phyloP scores from a whole-genome alignment of 768 basidiomycete genomes.

The Naganishia randhawae region DNA sequence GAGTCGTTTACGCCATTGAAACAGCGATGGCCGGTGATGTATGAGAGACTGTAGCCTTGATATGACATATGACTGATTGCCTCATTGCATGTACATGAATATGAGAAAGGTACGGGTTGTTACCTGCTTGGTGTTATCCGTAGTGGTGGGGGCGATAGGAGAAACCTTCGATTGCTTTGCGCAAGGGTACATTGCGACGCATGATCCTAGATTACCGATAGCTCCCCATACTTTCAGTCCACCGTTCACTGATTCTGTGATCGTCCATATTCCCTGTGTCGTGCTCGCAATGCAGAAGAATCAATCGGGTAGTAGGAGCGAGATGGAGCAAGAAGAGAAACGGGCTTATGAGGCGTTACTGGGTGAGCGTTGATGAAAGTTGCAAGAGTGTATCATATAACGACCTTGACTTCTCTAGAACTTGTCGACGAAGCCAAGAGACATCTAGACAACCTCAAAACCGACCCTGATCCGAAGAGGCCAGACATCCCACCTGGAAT shows the following conservation, averaged over 20 bases:
- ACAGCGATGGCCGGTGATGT: constrained; percentile 14
- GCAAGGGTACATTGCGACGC: not conserved
- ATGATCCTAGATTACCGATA: not conserved
- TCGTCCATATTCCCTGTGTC: not conserved
- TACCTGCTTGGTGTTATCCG: no score
- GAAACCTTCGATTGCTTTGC: not conserved
- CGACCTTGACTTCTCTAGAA: not conserved
- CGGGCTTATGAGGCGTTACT: not conserved
- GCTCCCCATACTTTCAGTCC: no score
- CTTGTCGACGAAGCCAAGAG: constrained; percentile 3
- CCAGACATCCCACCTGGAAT: constrained; percentile 11
- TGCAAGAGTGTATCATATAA: not conserved
- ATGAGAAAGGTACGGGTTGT: not conserved
- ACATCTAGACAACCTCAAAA: constrained; percentile 3
- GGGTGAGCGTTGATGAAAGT: not conserved
- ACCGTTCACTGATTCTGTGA: no score
- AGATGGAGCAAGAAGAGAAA: constrained; percentile 1
- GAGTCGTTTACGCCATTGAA: constrained; percentile 13
- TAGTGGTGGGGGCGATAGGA: not conserved
- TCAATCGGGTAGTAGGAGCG: not conserved
- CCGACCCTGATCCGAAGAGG: constrained; percentile 2
- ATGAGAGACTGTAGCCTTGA: constrained; percentile 3
- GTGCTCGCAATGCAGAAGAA: not conserved
- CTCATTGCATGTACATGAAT: not conserved
- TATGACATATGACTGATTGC: not conserved